Evolutionary conservation across 2,329 filamentous ascomycete genomes (phyloP).

Genomic region (Colletotrichum magnum): DNA sequence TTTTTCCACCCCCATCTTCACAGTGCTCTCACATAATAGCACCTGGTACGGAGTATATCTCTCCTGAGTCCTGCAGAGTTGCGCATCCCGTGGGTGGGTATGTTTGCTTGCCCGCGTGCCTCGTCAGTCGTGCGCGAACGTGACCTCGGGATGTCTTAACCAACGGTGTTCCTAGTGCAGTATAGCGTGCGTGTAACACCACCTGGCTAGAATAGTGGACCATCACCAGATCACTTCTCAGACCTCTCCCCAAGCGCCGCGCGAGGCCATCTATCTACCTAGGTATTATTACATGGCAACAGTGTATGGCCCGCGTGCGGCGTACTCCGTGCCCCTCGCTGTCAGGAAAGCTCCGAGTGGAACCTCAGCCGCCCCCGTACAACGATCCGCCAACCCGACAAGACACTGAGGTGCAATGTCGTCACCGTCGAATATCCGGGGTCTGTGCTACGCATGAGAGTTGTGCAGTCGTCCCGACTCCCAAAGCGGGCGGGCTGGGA

Average conservation of each 20-base stretch:
- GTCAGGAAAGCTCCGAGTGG: not conserved
- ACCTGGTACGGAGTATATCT: no score
- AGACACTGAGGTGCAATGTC: conserved; percentile 28
- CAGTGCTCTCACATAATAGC: not conserved
- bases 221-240: conserved; percentile 35
- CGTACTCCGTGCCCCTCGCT: not conserved
- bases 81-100: not conserved
- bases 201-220: conserved; percentile 29
- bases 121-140: conserved; percentile 23
- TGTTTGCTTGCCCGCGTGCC: conserved; percentile 12
- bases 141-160: conserved; percentile 17
- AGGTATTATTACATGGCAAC: no score
- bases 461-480: conserved; percentile 13
- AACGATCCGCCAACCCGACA: conserved; percentile 7
- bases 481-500: conserved; percentile 2
- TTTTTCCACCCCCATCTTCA: not conserved
- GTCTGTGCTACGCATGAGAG: conserved; percentile 10
- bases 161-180: not conserved
- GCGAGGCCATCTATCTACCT: conserved; percentile 5
- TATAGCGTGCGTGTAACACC: conserved; percentile 3
- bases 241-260: conserved; percentile 5
- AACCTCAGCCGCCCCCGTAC: conserved; percentile 4
- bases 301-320: no score
- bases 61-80: not conserved
- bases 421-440: conserved; percentile 1